Conservation (phyloP, 2,329 filamentous ascomycete species). For the Colletotrichum destructivum region DNA sequence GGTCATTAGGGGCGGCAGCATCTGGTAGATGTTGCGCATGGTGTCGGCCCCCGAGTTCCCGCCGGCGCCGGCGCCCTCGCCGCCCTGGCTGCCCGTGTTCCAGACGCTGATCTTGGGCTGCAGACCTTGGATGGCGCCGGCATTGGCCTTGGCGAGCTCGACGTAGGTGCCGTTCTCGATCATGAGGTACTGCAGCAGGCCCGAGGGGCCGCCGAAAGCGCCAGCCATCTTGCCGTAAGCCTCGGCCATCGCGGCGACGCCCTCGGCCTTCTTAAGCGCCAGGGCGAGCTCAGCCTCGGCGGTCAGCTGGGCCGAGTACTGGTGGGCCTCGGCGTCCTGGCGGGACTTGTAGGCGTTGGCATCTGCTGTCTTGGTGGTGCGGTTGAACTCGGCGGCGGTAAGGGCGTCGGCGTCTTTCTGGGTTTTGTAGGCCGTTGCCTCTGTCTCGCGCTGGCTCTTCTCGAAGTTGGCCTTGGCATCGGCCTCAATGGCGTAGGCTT, state of each 20-base stretch:
- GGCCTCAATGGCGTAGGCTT: constrained; percentile 75
- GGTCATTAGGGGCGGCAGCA: constrained; percentile 83
- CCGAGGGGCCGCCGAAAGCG: constrained; percentile 83
- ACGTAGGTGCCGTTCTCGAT: constrained; percentile 86
- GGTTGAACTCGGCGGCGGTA: constrained; percentile 57
- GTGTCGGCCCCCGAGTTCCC: constrained; percentile 67
- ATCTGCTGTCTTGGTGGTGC: constrained; percentile 65
- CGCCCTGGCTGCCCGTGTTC: constrained; percentile 78
- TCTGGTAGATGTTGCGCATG: constrained; percentile 88
- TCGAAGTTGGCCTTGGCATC: constrained; percentile 72
- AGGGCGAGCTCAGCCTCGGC: constrained; percentile 73
- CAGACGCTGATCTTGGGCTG: constrained; percentile 93
- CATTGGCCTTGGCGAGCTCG: constrained; percentile 84
- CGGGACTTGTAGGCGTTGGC: constrained; percentile 63
- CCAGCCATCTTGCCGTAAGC: constrained; percentile 81
- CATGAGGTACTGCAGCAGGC: constrained; percentile 89
- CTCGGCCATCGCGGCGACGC: constrained; percentile 81
- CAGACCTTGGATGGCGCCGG: constrained; percentile 80
- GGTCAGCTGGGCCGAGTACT: constrained; percentile 59
- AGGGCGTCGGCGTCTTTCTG: constrained; percentile 60
- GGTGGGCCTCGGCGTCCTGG: constrained; percentile 58
- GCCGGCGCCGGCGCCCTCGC: constrained; percentile 56
- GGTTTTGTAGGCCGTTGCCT: constrained; percentile 67
- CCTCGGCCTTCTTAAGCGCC: constrained; percentile 83
- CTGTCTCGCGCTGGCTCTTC: constrained; percentile 65